Evolutionary conservation across 2,329 filamentous ascomycete species (phyloP).

Genomic region (Hypoxylon sp.): DNA sequence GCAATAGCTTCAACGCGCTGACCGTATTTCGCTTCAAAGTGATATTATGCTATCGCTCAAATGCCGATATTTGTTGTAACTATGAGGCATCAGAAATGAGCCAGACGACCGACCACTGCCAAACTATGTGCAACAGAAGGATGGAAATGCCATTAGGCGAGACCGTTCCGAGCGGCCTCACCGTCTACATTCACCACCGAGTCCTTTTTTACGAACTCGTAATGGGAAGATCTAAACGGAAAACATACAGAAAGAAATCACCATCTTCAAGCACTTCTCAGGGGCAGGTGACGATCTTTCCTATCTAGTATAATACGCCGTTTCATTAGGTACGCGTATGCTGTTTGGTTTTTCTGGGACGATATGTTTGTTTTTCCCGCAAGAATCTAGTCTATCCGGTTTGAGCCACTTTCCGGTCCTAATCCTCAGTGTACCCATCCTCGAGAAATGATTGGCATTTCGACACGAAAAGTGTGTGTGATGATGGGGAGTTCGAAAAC

Average conservation of each 20-base stretch:
- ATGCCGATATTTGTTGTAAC: constrained; percentile 4
- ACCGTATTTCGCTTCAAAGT: constrained; percentile 11
- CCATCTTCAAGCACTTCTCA: constrained; percentile 33
- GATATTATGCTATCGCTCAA: constrained; percentile 4
- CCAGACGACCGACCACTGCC: neutral
- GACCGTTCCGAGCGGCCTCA: constrained; percentile 22
- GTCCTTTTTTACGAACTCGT: constrained; percentile 25
- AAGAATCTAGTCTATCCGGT: constrained; percentile 41
- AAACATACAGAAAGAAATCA: constrained; percentile 27
- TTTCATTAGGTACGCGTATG: constrained; percentile 38
- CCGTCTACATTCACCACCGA: constrained; percentile 21
- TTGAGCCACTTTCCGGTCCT: constrained; percentile 39
- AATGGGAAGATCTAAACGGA: constrained; percentile 22
- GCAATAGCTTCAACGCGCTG: constrained; percentile 1
- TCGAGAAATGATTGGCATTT: constrained; percentile 42
- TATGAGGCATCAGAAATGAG: neutral
- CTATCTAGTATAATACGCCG: constrained; percentile 41
- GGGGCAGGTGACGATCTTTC: constrained; percentile 41
- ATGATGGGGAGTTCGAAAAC: constrained; percentile 40
- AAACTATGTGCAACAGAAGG: constrained; percentile 1
- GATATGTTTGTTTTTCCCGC: constrained; percentile 37
- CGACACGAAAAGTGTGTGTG: constrained; percentile 36
- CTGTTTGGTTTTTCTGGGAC: constrained; percentile 34
- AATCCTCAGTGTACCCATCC: constrained; percentile 32
- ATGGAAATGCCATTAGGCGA: constrained; percentile 14